A percentile compares a stretch with the other conserved stretches of the same genome.
Conservation (phyloP, 202 grass and related monocot genomes). For the Setaria italica region DNA sequence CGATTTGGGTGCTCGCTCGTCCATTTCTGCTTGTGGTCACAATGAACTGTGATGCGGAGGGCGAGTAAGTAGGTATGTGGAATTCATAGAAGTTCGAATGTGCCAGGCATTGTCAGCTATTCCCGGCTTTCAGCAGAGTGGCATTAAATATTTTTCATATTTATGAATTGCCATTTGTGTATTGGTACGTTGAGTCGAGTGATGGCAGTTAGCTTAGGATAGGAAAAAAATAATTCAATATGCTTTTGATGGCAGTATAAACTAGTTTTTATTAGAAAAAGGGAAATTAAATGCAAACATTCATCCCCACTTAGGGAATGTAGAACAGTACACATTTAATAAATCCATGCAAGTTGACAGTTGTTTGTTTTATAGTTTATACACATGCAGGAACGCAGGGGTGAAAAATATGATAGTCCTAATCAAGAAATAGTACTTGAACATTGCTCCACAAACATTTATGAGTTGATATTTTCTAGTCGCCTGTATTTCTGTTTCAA, state of each 20-base stretch:
- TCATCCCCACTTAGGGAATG: neutral
- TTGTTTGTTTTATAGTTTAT: neutral
- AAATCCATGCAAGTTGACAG: neutral
- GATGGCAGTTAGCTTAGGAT: neutral
- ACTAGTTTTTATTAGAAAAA: neutral
- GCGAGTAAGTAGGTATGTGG: neutral
- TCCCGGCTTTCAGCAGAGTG: neutral
- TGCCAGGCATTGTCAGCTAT: neutral
- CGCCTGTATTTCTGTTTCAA: neutral
- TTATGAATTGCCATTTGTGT: neutral
- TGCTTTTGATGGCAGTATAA: neutral
- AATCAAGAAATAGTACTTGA: slow-evolving; percentile 12
- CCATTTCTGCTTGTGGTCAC: neutral
- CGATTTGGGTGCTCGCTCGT: neutral
- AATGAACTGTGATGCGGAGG: neutral
- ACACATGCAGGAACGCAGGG: neutral
- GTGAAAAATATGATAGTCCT: neutral
- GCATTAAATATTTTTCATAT: neutral
- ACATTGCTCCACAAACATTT: neutral
- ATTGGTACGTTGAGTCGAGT: neutral
- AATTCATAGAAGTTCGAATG: neutral
- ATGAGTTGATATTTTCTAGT: neutral
- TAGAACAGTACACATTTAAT: neutral
- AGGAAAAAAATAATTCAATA: neutral
- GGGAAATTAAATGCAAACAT: neutral